Percentiles rank a stretch among this genome's conserved stretches.
phyloP scores from a whole-genome alignment of 441 rosid species.

The Gossypium gossypioides region DNA sequence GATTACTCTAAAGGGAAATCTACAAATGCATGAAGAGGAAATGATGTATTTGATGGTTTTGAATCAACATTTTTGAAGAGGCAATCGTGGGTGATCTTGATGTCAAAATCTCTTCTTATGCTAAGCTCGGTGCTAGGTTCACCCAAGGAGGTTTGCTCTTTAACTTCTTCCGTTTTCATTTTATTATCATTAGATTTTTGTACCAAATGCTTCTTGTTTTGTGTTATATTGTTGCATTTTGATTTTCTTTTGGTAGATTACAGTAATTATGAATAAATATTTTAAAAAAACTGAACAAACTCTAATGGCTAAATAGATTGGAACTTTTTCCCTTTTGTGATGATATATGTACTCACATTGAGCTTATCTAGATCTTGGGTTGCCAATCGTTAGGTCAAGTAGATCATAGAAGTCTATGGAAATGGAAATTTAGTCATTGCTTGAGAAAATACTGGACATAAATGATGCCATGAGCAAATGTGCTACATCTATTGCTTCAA shows the following conservation, averaged over 20 bases:
- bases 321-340: background rate
- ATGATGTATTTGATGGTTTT: too few relatives aligned
- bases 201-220: background rate
- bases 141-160: slow-evolving; percentile 63
- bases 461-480: slow-evolving; percentile 96
- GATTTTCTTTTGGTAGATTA: background rate
- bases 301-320: background rate
- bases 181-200: background rate
- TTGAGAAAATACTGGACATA: slow-evolving; percentile 74
- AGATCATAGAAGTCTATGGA: slow-evolving; percentile 95
- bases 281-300: background rate
- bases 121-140: slow-evolving; percentile 81
- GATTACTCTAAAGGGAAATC: too few relatives aligned
- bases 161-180: slow-evolving; percentile 2
- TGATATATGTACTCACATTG: slow-evolving; percentile 11
- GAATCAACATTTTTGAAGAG: background rate
- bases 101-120: slow-evolving; percentile 87
- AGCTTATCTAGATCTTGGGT: slow-evolving; percentile 74
- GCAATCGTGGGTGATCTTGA: slow-evolving; percentile 80
- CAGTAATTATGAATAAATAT: background rate
- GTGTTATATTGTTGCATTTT: background rate
- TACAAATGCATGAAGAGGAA: background rate
- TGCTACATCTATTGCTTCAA: slow-evolving; percentile 68
- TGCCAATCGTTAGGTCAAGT: slow-evolving; percentile 68
- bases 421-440: slow-evolving; percentile 84